Conservation (phyloP, 768 basidiomycete species). For the Coprinopsis sp. region DNA sequence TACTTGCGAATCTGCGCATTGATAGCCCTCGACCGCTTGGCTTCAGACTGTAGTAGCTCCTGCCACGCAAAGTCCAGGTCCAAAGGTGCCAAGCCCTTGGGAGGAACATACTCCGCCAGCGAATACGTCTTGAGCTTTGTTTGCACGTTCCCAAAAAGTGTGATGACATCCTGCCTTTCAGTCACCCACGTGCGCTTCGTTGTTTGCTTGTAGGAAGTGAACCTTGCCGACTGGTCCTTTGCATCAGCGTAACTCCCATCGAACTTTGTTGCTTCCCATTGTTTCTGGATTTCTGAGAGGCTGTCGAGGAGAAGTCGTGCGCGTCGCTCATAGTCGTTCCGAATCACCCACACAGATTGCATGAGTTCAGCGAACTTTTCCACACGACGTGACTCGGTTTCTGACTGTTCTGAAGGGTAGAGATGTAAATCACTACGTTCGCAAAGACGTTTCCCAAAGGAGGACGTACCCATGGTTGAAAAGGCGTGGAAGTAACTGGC, state of each 20-base stretch:
- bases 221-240: constrained; percentile 66
- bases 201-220: constrained; percentile 79
- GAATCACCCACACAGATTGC: constrained; percentile 83
- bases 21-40: constrained; percentile 70
- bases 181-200: constrained; percentile 85
- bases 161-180: constrained; percentile 83
- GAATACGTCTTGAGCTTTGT: constrained; percentile 92
- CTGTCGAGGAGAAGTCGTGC: constrained; percentile 63
- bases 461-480: constrained; percentile 81
- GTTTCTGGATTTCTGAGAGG: constrained; percentile 58
- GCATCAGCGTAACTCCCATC: constrained; percentile 78
- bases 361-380: constrained; percentile 96
- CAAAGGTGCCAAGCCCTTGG: constrained; percentile 57
- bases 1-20: constrained; percentile 88
- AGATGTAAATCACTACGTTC: constrained; percentile 8
- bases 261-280: constrained; percentile 66
- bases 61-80: constrained; percentile 83
- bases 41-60: constrained; percentile 66
- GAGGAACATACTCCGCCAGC: constrained; percentile 78
- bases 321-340: constrained; percentile 91
- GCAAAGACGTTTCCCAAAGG: background rate
- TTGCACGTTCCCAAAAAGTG: constrained; percentile 88
- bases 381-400: constrained; percentile 88
- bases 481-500: constrained; percentile 98
- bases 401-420: constrained; percentile 71